Evolutionary conservation across 2,329 filamentous ascomycete genomes (phyloP), one percentile per base, ranked within the genome.

Genomic region (Dothistroma septosporum): DNA sequence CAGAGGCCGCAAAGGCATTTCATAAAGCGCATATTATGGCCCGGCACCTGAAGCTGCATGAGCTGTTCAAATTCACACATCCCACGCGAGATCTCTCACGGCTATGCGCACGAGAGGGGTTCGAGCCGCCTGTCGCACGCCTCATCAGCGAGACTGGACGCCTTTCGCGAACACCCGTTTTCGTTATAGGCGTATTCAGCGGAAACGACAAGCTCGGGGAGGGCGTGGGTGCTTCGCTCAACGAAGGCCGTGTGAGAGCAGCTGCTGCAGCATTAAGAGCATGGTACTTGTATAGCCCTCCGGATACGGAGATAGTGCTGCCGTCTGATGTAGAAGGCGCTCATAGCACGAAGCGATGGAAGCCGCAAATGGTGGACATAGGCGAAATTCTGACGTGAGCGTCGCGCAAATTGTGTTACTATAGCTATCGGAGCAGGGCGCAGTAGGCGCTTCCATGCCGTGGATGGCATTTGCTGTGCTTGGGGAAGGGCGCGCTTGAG

Each of bases 221-320:
- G 79, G 94, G 87, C n/a, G 83, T 87, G 21, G 94, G 90, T 24
- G 80, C 88, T 53, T 92, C 85, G 75, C 79, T 97, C 59, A 82
- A 91, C 66, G 85, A 91, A 70, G 93, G 90, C 33, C 85, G 91
- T 65, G 82, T 85, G 65, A 85, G 90, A 74, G 94, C 94, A 21
- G 86, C 90, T 41, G 92, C 95, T 71, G 87, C 89, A 64, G 87
- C 92, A 19, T 81, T 99, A 72, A 96, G 96, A 82, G 83, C 88
- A 6, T 99, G 94, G 94, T 99, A 99, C 76, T 81, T 99, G 57
- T 99, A 99, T 80, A 92, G 87, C 74, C 93, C 94, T 1, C 72
- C 85, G 49, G 74, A 78, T 8, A 76, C 83, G 35, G 74, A 80
- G 24, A 75, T 79, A 7, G 77, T 78, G 33, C 72, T 83, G 57